Evolutionary conservation across 768 basidiomycete species (phyloP).

Genomic region (Amyloporia xantha): DNA sequence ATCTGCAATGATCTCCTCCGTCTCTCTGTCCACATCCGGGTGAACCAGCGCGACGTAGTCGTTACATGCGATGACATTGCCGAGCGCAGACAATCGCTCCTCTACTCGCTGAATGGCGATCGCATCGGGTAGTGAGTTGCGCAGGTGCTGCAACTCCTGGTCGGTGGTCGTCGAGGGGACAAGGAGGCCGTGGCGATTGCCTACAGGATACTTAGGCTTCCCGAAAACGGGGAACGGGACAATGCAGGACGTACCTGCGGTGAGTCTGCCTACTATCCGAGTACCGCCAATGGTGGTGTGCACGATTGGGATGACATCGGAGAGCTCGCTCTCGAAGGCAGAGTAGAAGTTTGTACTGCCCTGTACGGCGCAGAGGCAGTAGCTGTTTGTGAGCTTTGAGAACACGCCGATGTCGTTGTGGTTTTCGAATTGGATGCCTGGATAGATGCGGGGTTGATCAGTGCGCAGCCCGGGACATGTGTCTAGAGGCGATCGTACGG

Average conservation of each 20-base stretch:
- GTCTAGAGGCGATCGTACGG: conserved; percentile 36
- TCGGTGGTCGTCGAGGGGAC: conserved; percentile 95
- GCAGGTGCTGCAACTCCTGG: conserved; percentile 95
- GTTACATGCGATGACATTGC: conserved; percentile 98
- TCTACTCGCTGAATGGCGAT: conserved; percentile 95
- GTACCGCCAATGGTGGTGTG: conserved; percentile 95
- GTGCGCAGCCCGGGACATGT: not conserved
- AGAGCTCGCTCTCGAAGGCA: conserved; percentile 90
- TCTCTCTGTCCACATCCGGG: conserved; percentile 96
- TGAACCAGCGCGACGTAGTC: conserved; percentile 99
- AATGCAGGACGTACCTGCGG: conserved; percentile 56
- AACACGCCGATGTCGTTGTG: conserved; percentile 96
- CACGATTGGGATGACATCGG: conserved; percentile 91
- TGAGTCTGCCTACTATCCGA: conserved; percentile 87
- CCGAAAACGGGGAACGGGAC: not conserved
- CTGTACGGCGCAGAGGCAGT: conserved; percentile 90
- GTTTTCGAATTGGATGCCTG: conserved; percentile 92
- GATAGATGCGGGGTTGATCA: conserved; percentile 5
- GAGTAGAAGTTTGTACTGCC: conserved; percentile 98
- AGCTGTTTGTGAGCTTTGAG: conserved; percentile 95
- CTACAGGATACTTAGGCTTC: conserved; percentile 29
- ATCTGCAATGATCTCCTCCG: conserved; percentile 99
- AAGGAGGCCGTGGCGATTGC: conserved; percentile 95
- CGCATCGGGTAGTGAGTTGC: conserved; percentile 89
- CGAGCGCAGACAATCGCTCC: conserved; percentile 93